Conservation (phyloP, 495 filamentous ascomycete species). For the Chaetomium cochliodes region DNA sequence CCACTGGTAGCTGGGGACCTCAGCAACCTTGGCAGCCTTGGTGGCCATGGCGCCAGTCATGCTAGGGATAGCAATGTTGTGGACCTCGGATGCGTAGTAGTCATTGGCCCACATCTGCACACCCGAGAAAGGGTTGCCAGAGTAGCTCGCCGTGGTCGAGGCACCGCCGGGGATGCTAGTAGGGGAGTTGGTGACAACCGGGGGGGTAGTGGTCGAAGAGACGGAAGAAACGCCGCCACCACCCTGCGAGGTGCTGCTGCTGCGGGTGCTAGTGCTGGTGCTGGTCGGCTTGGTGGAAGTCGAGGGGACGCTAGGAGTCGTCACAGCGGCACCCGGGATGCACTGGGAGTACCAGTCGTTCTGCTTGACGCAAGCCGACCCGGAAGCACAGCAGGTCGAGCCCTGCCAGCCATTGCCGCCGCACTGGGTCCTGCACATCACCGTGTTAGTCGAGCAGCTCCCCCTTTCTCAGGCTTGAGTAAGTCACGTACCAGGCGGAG, state of each 20-base stretch:
- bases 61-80: conserved; percentile 51
- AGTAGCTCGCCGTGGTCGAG: conserved; percentile 36
- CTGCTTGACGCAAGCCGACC: conserved; percentile 44
- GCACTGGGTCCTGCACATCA: conserved; percentile 45
- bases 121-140: conserved; percentile 55
- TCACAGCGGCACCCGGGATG: conserved; percentile 33
- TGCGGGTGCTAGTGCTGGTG: conserved; percentile 20
- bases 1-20: conserved; percentile 73
- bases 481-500: conserved; percentile 33
- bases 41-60: conserved; percentile 41
- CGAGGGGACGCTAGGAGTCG: conserved; percentile 17
- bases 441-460: neutral
- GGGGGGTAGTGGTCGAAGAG: conserved; percentile 8
- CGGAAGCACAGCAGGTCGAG: conserved; percentile 47
- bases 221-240: neutral
- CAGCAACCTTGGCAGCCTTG: conserved; percentile 56
- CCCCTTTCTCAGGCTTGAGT: too few species aligned
- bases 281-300: conserved; percentile 7
- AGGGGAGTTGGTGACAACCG: conserved; percentile 12
- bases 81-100: conserved; percentile 59
- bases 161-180: conserved; percentile 23
- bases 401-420: conserved; percentile 51
- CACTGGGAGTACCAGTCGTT: conserved; percentile 55
- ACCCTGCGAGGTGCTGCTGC: neutral
- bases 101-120: conserved; percentile 57